phyloP scores from a whole-genome alignment of 2,329 filamentous ascomycete species.

The Thelonectria rubi region DNA sequence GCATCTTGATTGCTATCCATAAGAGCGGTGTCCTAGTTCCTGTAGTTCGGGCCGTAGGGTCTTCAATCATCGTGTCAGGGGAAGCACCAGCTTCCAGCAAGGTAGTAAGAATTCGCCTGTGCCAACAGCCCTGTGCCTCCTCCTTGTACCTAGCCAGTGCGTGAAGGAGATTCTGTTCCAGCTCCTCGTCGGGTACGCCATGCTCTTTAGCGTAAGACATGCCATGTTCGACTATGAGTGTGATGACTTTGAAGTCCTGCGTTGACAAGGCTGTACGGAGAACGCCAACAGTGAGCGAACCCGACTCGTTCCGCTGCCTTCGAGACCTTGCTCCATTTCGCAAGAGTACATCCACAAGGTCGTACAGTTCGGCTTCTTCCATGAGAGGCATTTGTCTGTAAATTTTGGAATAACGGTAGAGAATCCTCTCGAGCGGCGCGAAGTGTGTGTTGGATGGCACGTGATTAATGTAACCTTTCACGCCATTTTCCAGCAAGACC shows the following conservation, averaged over 20 bases:
- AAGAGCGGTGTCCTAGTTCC: background rate
- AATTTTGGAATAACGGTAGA: too few relatives aligned
- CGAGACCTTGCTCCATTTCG: background rate
- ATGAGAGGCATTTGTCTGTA: too few relatives aligned
- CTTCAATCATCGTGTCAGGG: background rate
- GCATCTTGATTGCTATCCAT: slow-evolving; percentile 1
- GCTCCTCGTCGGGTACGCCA: background rate
- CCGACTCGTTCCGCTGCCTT: background rate
- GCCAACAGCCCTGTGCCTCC: too few relatives aligned
- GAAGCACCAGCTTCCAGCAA: slow-evolving; percentile 2
- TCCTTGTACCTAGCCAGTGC: too few relatives aligned
- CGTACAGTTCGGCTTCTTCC: background rate
- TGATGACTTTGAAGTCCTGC: background rate
- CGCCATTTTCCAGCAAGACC: slow-evolving; percentile 3
- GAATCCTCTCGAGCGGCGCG: slow-evolving; percentile 17
- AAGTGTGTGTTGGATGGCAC: background rate
- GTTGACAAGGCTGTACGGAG: background rate
- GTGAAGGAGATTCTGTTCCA: too few relatives aligned
- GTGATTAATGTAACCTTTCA: slow-evolving; percentile 9
- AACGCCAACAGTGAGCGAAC: slow-evolving; percentile 1
- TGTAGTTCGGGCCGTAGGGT: too few relatives aligned
- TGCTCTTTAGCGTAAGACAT: background rate
- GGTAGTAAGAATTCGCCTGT: too few relatives aligned
- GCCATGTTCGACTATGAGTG: background rate
- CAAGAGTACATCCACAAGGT: background rate